phyloP scores from a whole-genome alignment of 805 yeast species.

The Schwanniomyces polymorphus region DNA sequence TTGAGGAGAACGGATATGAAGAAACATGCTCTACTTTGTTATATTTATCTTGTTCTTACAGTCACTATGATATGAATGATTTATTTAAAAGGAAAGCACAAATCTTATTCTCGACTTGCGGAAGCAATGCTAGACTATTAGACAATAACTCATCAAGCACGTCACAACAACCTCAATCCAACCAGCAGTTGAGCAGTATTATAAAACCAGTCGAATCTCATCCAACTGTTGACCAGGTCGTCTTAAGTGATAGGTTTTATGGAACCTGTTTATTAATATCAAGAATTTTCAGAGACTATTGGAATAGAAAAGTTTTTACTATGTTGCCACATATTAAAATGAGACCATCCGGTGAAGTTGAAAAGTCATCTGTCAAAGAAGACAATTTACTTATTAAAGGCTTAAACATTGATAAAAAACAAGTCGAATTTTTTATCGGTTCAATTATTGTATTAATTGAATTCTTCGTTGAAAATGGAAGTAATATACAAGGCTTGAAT shows the following conservation, averaged over 20 bases:
- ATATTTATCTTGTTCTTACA: slow-evolving; percentile 76
- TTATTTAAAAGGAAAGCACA: slow-evolving; percentile 47
- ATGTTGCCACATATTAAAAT: slow-evolving; percentile 42
- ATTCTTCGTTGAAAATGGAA: slow-evolving; percentile 66
- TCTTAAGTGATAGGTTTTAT: slow-evolving; percentile 86
- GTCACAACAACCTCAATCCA: slow-evolving; percentile 1
- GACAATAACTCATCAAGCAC: slow-evolving; percentile 9
- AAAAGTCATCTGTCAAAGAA: slow-evolving; percentile 38
- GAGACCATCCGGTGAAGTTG: slow-evolving; percentile 36
- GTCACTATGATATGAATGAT: slow-evolving; percentile 50
- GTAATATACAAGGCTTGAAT: slow-evolving; percentile 57
- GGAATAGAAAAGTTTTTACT: slow-evolving; percentile 73
- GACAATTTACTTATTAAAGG: slow-evolving; percentile 47
- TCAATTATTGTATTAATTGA: slow-evolving; percentile 69
- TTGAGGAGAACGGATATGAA: slow-evolving; percentile 76
- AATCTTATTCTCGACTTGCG: slow-evolving; percentile 52
- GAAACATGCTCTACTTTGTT: slow-evolving; percentile 91
- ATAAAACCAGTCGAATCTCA: slow-evolving; percentile 22
- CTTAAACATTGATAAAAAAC: slow-evolving; percentile 45
- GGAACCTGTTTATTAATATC: slow-evolving; percentile 81
- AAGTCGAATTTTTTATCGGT: slow-evolving; percentile 69
- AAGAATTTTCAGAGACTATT: slow-evolving; percentile 72
- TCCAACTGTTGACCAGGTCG: slow-evolving; percentile 67
- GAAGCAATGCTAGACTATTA: slow-evolving; percentile 47
- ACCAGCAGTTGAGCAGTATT: slow-evolving; percentile 12